phyloP scores from a whole-genome alignment of 1,139 yeast species.

The Blastobotrys petasosporus region DNA sequence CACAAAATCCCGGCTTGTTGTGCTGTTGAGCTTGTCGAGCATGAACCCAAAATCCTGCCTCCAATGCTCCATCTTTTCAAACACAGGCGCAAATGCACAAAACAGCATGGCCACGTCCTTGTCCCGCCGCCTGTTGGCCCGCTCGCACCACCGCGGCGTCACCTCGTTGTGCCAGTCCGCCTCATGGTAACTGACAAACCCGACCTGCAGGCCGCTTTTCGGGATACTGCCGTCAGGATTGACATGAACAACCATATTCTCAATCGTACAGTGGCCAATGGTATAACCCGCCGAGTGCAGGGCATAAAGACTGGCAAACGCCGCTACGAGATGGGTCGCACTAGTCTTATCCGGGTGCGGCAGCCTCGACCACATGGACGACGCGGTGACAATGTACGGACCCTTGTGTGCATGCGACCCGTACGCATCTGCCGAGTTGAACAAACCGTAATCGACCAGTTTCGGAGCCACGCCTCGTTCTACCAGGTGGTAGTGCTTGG shows the following conservation, averaged over 20 bases:
- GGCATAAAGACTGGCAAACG: not conserved
- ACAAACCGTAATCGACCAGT: not conserved
- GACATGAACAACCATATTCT: not conserved
- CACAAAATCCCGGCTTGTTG: no score
- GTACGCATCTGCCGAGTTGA: not conserved
- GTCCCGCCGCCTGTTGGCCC: no score
- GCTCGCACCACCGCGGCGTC: no score
- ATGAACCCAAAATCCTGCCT: no score
- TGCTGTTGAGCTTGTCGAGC: no score
- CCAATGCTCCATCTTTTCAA: no score
- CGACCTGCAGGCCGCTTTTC: no score
- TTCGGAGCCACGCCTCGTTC: not conserved
- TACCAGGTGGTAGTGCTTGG: not conserved
- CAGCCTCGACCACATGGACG: not conserved
- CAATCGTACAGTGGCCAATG: not conserved
- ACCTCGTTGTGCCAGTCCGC: no score
- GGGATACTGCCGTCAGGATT: not conserved
- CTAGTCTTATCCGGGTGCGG: not conserved
- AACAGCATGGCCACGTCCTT: no score
- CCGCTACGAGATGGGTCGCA: not conserved
- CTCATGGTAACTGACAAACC: no score
- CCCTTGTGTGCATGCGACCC: slow-evolving; percentile 1
- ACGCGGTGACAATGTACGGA: not conserved
- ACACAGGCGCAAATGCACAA: no score
- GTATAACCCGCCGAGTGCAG: not conserved